These are phyloP conservation scores for Cucumis cinereus DNA, from an alignment of 306 rosid species.

Conservation along the genomic window DNA sequence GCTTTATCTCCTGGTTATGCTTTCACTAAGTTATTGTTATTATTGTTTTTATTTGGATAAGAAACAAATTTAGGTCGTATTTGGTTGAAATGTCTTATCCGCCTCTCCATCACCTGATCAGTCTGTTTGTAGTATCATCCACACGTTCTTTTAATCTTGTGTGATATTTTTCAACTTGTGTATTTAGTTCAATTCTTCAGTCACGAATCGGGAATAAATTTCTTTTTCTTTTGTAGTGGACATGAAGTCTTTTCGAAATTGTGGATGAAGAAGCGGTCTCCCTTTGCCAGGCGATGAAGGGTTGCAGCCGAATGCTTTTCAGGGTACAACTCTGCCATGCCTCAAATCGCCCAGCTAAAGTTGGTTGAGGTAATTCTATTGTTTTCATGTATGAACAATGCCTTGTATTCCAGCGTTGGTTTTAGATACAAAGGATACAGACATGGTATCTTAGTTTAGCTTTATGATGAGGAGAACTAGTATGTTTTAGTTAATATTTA, in stretches of 20 bases:
- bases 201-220: not conserved
- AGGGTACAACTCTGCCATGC: not conserved
- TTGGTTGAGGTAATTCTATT: conserved; percentile 1
- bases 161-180: not conserved
- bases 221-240: not conserved
- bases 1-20: not conserved
- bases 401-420: not conserved
- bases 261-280: not conserved
- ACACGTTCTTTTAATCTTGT: not conserved
- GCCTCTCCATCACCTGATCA: not conserved
- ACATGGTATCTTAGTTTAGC: not conserved
- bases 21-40: not conserved
- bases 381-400: not conserved
- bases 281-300: not conserved
- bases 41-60: not conserved
- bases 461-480: not conserved
- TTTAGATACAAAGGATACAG: not conserved
- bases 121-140: not conserved
- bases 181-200: not conserved
- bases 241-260: not conserved
- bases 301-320: not conserved
- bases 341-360: not conserved
- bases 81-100: not conserved
- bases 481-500: no score
- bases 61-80: not conserved